phyloP scores from a whole-genome alignment of 106 monocot species.

The Dioscorea dumetorum region DNA sequence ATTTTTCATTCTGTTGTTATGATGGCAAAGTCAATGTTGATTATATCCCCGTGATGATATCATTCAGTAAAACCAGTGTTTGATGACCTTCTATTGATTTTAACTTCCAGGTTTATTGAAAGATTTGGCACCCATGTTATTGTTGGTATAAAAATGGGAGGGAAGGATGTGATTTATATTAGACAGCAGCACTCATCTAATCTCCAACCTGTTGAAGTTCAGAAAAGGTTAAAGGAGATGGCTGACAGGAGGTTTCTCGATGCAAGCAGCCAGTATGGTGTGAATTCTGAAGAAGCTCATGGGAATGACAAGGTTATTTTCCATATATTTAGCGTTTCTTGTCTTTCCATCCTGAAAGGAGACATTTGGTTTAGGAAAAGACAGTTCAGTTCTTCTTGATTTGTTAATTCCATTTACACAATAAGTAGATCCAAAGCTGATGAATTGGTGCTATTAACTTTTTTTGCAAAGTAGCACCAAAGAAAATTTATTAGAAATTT shows the following conservation, averaged over 20 bases:
- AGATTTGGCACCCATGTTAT: conserved; percentile 85
- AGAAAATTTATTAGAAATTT: too few relatives aligned
- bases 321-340: not conserved
- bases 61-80: too few relatives aligned
- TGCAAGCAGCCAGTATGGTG: conserved; percentile 24
- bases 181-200: conserved; percentile 70
- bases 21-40: too few relatives aligned
- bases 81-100: not conserved
- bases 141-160: conserved; percentile 81
- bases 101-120: conserved; percentile 58
- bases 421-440: too few relatives aligned
- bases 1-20: too few relatives aligned
- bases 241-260: conserved; percentile 72
- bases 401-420: too few relatives aligned
- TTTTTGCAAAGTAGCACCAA: too few relatives aligned
- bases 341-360: too few relatives aligned
- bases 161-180: conserved; percentile 86
- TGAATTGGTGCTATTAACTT: too few relatives aligned
- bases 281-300: conserved; percentile 30
- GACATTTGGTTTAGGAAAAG: too few relatives aligned
- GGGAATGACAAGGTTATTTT: conserved; percentile 51
- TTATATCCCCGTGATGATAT: too few relatives aligned
- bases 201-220: conserved; percentile 67
- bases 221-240: conserved; percentile 68
- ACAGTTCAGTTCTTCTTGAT: too few relatives aligned